Conservation (phyloP, 106 monocot species). For the Gastrodia elata region DNA sequence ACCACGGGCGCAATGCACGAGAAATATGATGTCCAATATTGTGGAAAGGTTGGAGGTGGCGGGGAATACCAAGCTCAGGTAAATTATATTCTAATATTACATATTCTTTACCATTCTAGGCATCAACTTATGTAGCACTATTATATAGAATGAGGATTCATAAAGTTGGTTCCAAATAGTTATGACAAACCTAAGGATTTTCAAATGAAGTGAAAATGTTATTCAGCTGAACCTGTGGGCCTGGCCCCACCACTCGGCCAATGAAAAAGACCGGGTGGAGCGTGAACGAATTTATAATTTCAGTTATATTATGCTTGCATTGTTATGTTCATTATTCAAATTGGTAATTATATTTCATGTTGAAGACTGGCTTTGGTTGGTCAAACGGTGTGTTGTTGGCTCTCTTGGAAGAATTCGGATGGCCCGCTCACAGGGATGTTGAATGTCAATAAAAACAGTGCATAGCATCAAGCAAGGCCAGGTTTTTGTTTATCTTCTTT, state of each 20-base stretch:
- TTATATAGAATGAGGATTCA: neutral
- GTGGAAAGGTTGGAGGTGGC: constrained; percentile 76
- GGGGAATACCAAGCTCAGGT: constrained; percentile 93
- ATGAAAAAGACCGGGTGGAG: neutral
- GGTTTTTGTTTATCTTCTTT: neutral
- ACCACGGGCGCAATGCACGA: constrained; percentile 80
- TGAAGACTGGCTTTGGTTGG: constrained; percentile 98
- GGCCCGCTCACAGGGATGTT: constrained; percentile 54
- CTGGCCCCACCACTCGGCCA: neutral
- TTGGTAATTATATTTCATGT: neutral
- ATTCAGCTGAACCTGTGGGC: neutral
- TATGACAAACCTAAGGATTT: neutral
- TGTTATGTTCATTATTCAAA: neutral
- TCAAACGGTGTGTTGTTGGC: constrained; percentile 87
- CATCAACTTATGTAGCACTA: neutral
- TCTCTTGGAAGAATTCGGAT: constrained; percentile 88
- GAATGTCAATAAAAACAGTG: constrained; percentile 3
- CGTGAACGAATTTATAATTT: neutral
- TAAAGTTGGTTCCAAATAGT: neutral
- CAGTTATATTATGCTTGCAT: neutral
- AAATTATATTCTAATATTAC: neutral
- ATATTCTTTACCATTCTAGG: neutral
- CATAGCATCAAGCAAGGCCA: neutral
- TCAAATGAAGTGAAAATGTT: neutral
- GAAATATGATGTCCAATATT: constrained; percentile 70